A percentile compares a stretch with the other conserved stretches of the same genome.
These are phyloP conservation scores for Vinca minor DNA, from an alignment of 257 asterid species.

Conservation along the genomic window DNA sequence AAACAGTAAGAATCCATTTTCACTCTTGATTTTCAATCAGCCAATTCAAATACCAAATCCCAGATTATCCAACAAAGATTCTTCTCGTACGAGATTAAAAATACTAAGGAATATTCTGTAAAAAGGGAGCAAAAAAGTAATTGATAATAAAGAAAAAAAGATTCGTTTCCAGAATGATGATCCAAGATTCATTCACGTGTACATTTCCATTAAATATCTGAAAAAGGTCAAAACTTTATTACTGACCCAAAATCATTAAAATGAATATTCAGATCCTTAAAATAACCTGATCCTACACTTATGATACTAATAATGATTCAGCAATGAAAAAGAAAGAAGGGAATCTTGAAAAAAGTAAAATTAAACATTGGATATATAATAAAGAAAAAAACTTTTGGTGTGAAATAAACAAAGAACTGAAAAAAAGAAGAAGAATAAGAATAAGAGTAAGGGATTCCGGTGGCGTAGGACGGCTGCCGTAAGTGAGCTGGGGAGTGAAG, in stretches of 20 bases:
- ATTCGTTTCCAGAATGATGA: conserved; percentile 5
- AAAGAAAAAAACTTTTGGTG: too few species aligned
- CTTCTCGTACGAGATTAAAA: conserved; percentile 2
- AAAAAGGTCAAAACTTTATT: conserved; percentile 5
- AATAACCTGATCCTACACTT: background rate
- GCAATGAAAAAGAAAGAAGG: background rate
- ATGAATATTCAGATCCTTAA: too few species aligned
- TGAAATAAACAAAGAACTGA: background rate
- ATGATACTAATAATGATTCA: background rate
- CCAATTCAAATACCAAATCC: too few species aligned
- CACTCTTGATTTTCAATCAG: too few species aligned
- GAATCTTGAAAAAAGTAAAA: conserved; percentile 5
- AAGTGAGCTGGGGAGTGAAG: too few species aligned
- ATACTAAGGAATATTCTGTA: background rate
- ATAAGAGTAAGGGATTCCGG: too few species aligned
- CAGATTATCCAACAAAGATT: conserved; percentile 9
- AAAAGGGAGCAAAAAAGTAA: background rate
- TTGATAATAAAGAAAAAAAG: too few species aligned
- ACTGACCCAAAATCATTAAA: background rate
- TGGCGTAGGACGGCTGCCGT: too few species aligned
- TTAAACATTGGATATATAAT: too few species aligned
- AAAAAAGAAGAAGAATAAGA: too few species aligned
- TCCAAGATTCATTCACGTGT: conserved; percentile 7
- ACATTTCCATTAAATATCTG: background rate
- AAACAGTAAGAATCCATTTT: conserved; percentile 55